Evolutionary conservation across 2,329 filamentous ascomycete species (phyloP).

Genomic region (Sphaerostilbella broomeana): DNA sequence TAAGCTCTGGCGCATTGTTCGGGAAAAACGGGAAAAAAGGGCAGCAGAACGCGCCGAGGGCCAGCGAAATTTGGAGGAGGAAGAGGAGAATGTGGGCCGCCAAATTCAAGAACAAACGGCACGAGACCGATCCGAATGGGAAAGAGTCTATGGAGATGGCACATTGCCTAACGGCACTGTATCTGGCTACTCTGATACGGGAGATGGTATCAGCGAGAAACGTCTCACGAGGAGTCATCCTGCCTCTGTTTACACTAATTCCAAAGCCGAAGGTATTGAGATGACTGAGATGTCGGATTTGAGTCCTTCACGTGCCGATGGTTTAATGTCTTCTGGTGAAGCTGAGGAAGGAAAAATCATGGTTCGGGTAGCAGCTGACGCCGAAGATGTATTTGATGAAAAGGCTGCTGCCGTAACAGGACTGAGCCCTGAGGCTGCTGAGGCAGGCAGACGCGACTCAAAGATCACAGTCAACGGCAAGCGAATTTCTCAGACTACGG

Average conservation of each 20-base stretch:
- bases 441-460: neutral
- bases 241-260: constrained; percentile 28
- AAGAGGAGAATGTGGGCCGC: constrained; percentile 65
- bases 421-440: neutral
- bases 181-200: constrained; percentile 46
- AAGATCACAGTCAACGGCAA: constrained; percentile 12
- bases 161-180: constrained; percentile 27
- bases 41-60: constrained; percentile 44
- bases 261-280: constrained; percentile 46
- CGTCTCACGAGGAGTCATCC: constrained; percentile 28
- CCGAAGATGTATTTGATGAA: constrained; percentile 24
- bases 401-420: constrained; percentile 16
- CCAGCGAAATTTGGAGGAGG: constrained; percentile 48
- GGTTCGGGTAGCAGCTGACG: constrained; percentile 47
- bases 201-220: constrained; percentile 43
- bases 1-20: constrained; percentile 77
- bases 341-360: constrained; percentile 42
- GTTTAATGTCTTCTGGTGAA: constrained; percentile 36
- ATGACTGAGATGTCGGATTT: constrained; percentile 42
- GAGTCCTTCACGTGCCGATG: constrained; percentile 25
- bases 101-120: constrained; percentile 57
- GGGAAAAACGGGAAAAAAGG: constrained; percentile 50
- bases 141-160: constrained; percentile 65
- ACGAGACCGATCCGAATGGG: constrained; percentile 64
- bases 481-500: constrained; percentile 19